Evolutionary conservation across 2,329 filamentous ascomycete genomes (phyloP).

Genomic region (Aspergillus japonicus): DNA sequence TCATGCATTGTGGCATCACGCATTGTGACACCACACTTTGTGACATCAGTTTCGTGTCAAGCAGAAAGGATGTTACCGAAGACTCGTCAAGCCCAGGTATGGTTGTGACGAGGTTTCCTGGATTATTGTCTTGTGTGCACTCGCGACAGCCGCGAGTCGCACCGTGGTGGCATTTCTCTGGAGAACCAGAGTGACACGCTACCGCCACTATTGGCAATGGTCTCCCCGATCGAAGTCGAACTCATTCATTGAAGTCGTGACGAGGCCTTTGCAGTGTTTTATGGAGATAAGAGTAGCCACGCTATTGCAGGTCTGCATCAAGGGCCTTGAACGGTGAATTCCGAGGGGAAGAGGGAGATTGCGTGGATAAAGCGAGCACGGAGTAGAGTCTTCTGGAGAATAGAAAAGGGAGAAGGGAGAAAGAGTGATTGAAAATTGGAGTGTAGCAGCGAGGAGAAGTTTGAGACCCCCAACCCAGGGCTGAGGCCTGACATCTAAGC

Average conservation of each 20-base stretch:
- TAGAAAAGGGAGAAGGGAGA: not conserved
- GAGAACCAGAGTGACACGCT: not conserved
- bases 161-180: not conserved
- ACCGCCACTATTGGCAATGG: not conserved
- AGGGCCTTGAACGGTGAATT: not conserved
- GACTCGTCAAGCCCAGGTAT: not conserved
- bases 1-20: not conserved
- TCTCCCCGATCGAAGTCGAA: not conserved
- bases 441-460: not conserved
- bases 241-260: not conserved
- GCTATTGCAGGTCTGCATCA: not conserved
- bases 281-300: not conserved
- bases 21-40: not conserved
- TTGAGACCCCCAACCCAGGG: not conserved
- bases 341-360: not conserved
- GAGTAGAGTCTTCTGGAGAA: not conserved
- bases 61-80: not conserved
- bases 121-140: not conserved
- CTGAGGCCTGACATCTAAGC: too few relatives aligned
- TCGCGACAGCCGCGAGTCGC: not conserved
- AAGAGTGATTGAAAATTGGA: not conserved
- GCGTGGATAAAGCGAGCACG: not conserved
- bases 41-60: not conserved
- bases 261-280: not conserved
- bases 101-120: not conserved